Evolutionary conservation across 2,329 filamentous ascomycete species (phyloP).

Genomic region (Stagonosporopsis vannaccii): DNA sequence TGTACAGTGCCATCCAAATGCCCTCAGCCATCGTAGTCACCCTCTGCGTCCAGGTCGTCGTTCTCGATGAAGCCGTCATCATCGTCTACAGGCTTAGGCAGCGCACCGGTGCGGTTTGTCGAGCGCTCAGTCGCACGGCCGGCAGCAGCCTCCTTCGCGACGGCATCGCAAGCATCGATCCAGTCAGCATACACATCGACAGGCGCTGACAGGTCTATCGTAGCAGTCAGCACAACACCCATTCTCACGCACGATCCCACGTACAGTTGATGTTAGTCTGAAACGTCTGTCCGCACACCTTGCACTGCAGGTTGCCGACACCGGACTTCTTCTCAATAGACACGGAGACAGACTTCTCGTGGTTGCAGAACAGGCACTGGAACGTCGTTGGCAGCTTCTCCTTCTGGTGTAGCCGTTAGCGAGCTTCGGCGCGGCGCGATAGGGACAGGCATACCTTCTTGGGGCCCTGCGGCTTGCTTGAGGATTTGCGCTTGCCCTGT

Average conservation of each 20-base stretch:
- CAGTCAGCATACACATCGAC: constrained; percentile 98
- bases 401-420: constrained; percentile 46
- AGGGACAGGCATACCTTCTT: constrained; percentile 70
- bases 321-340: constrained; percentile 94
- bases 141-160: constrained; percentile 67
- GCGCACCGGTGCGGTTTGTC: constrained; percentile 35
- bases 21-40: constrained; percentile 43
- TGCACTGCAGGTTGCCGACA: constrained; percentile 85
- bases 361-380: constrained; percentile 97
- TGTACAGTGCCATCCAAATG: constrained; percentile 18
- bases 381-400: constrained; percentile 84
- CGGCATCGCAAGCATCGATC: constrained; percentile 90
- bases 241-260: constrained; percentile 35
- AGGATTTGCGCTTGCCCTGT: constrained; percentile 88
- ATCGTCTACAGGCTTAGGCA: constrained; percentile 36
- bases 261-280: constrained; percentile 92
- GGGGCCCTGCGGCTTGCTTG: constrained; percentile 79
- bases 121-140: constrained; percentile 39
- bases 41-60: constrained; percentile 50
- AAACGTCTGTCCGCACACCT: constrained; percentile 91
- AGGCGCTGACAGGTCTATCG: constrained; percentile 80
- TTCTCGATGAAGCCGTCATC: constrained; percentile 50
- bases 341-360: constrained; percentile 89
- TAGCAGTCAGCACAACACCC: constrained; percentile 23
- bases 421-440: neutral